Conservation (phyloP, 345 rosid species). For the Camelina hispida region DNA sequence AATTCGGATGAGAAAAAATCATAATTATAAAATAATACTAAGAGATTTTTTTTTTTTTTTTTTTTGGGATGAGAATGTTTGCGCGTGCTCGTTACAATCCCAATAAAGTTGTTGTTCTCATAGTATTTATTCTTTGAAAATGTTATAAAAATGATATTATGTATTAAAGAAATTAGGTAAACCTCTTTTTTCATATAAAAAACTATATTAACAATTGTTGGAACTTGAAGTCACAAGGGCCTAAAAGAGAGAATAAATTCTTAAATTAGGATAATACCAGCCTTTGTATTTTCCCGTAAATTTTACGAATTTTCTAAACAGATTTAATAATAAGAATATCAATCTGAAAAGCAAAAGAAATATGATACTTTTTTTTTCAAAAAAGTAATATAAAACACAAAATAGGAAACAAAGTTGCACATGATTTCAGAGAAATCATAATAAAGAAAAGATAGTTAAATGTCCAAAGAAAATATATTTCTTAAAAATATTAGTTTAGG, state of each 20-base stretch:
- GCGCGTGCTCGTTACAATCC: constrained; percentile 47
- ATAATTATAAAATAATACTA: constrained; percentile 9
- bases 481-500: background rate
- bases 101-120: constrained; percentile 41
- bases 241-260: constrained; percentile 21
- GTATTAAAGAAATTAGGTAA: constrained; percentile 35
- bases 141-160: constrained; percentile 13
- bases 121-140: constrained; percentile 31
- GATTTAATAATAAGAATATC: constrained; percentile 3
- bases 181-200: constrained; percentile 26
- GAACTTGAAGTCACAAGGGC: constrained; percentile 48
- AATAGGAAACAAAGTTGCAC: background rate
- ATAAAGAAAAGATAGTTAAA: background rate
- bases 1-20: constrained; percentile 24
- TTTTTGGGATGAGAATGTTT: constrained; percentile 31
- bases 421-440: background rate
- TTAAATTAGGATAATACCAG: constrained; percentile 28
- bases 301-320: background rate
- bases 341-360: constrained; percentile 24
- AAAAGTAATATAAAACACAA: background rate
- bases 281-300: constrained; percentile 11
- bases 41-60: constrained; percentile 1
- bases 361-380: background rate
- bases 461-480: background rate
- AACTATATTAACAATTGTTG: constrained; percentile 36